These are phyloP conservation scores for Cladosporium colombiae DNA, from an alignment of 2,329 filamentous ascomycete genomes.

Conservation along the genomic window DNA sequence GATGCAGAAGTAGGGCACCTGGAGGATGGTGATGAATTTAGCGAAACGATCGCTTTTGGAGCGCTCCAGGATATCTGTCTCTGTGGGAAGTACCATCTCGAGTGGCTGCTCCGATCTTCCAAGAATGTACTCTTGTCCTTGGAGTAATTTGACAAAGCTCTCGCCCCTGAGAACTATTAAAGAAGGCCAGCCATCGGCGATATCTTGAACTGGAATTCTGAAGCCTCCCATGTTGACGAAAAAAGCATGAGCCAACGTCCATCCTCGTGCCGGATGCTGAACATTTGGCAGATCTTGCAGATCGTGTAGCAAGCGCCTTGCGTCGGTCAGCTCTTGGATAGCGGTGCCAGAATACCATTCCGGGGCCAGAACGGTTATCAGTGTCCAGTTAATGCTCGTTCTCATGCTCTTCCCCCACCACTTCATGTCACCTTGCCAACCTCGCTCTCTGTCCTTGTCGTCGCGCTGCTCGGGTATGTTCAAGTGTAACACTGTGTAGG, in stretches of 20 bases:
- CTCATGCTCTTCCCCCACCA: constrained; percentile 7
- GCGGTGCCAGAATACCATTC: constrained; percentile 9
- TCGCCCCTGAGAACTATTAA: not conserved
- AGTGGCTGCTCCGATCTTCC: not conserved
- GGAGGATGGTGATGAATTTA: constrained; percentile 28
- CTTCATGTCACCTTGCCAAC: constrained; percentile 9
- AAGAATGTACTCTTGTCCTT: not conserved
- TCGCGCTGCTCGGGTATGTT: constrained; percentile 35
- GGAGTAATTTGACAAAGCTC: not conserved
- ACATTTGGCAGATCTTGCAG: not conserved
- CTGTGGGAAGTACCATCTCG: constrained; percentile 3
- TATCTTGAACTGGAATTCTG: not conserved
- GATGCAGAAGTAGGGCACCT: constrained; percentile 20
- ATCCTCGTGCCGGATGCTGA: constrained; percentile 15
- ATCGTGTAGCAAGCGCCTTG: not conserved
- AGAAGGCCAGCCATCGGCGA: not conserved
- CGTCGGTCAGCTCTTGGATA: constrained; percentile 7
- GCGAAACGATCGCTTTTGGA: constrained; percentile 43
- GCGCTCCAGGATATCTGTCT: constrained; percentile 38
- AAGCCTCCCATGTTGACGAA: constrained; percentile 39
- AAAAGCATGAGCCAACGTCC: constrained; percentile 36
- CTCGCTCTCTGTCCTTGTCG: not conserved
- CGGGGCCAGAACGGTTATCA: constrained; percentile 11
- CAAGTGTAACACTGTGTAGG: constrained; percentile 42
- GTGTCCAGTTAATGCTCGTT: constrained; percentile 8